Evolutionary conservation across 139 green algal genomes (phyloP).

Genomic region (Coelastrella sp.): DNA sequence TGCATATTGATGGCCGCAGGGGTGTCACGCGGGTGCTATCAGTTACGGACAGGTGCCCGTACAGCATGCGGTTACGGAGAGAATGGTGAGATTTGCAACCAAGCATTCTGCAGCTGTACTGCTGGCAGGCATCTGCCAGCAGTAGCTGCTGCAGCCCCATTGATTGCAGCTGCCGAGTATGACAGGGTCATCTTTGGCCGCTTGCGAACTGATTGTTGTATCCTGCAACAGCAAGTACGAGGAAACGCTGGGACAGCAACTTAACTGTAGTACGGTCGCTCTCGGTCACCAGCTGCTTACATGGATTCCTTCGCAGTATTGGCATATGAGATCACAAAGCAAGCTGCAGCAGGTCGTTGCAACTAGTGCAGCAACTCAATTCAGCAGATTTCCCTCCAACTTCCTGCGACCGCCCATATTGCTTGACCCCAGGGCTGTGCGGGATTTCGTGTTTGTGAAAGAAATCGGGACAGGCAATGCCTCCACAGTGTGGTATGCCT

Average conservation of each 20-base stretch:
- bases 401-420: no score
- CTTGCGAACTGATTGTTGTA: no score
- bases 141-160: background rate
- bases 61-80: conserved; percentile 38
- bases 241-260: no score
- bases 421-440: conserved; percentile 65
- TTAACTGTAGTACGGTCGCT: no score
- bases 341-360: no score
- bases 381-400: no score
- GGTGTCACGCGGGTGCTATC: conserved; percentile 42
- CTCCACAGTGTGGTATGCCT: conserved; percentile 73
- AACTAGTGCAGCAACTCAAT: no score
- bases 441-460: conserved; percentile 78
- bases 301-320: no score
- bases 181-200: no score
- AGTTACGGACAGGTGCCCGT: conserved; percentile 44
- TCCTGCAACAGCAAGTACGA: no score
- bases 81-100: conserved; percentile 35
- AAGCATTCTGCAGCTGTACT: background rate
- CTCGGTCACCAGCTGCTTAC: no score
- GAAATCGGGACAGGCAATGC: conserved; percentile 84
- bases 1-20: background rate
- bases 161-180: background rate
- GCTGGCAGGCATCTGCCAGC: background rate
- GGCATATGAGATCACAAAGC: no score